Base-by-base conservation (phyloP, 176 grass and related monocot genomes). In the Zea mays region DNA sequence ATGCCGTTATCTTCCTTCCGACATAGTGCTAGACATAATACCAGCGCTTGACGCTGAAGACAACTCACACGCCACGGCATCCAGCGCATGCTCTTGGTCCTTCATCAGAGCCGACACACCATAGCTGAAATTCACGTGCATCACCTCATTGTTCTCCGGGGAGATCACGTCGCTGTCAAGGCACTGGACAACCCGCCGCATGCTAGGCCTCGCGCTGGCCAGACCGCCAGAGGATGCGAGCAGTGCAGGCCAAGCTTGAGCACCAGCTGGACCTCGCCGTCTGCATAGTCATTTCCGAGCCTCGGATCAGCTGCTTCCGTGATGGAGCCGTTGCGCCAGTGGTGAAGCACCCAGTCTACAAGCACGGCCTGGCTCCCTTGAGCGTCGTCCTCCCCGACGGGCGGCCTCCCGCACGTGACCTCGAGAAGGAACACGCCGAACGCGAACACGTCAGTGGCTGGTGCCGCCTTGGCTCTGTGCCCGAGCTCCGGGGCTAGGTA, bases 401-500 rank as follows among this genome's bases (percentile, higher is more conserved):
- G 74, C 14, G 33, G 69, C 6, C 44, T 57, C 56, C 79, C 68
- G 12, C 79, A 72, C 4, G 79, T 14, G n/a, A 81, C 79, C 79
- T 81, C 68, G 16, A 81, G 77, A 16, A 81, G 68, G 68, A 81
- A 81, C 16, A 45, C 44, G 1, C 82, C 82, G 21, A 85, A 78
- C 41, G 67, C 54, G 5, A 85, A 85, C 74, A 85, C 65, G 1
- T 85, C 82, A 2, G 82, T 63, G 43, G 4, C 1, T 2, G 82
- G 65, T 8, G 74, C 43, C 1, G 82, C 73, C 57, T 76, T 84
- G n/a, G 64, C 82, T 17, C 65, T 78, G 14, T 71, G 37, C 1
- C 42, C 43, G n/a, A 81, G 79, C 56, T 81, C 79, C 8, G 67
- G 78, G 56, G 78, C 78, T 20, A 81, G 67, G 78, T 81, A 81